A percentile compares a stretch with the other conserved stretches of the same genome.
Conservation (phyloP, 495 filamentous ascomycete species). For the Penicillium malachiteum region DNA sequence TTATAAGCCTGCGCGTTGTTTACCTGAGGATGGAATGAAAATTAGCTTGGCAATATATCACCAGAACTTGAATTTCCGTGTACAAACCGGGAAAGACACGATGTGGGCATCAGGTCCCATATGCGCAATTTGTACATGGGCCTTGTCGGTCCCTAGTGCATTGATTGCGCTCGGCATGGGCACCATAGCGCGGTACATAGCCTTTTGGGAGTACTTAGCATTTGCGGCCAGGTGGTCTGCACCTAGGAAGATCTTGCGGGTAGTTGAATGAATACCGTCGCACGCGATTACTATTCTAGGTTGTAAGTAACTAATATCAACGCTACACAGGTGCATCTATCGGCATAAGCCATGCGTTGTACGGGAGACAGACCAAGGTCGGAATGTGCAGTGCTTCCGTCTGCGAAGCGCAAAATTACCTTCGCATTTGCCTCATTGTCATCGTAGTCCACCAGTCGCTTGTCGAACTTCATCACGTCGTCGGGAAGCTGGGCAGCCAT, state of each 20-base stretch:
- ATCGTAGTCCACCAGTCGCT: no score
- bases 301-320: background rate
- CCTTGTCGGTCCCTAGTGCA: constrained; percentile 47
- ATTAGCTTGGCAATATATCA: no score
- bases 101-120: constrained; percentile 46
- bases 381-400: no score
- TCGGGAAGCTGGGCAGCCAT: no score
- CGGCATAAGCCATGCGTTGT: no score
- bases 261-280: constrained; percentile 58
- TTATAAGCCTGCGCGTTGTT: constrained; percentile 44
- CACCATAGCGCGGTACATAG: constrained; percentile 51
- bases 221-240: constrained; percentile 31
- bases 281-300: constrained; percentile 50
- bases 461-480: no score
- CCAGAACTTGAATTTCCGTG: no score
- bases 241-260: constrained; percentile 42
- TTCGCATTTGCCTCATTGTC: no score
- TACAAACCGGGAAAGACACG: constrained; percentile 45
- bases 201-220: constrained; percentile 44
- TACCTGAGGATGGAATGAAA: no score
- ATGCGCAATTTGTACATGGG: constrained; percentile 44
- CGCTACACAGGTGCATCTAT: no score
- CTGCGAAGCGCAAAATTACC: no score
- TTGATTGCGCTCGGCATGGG: constrained; percentile 51
- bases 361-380: no score